Conservation (phyloP, 2,329 filamentous ascomycete genomes). For the Rhytidhysteron rufulum region DNA sequence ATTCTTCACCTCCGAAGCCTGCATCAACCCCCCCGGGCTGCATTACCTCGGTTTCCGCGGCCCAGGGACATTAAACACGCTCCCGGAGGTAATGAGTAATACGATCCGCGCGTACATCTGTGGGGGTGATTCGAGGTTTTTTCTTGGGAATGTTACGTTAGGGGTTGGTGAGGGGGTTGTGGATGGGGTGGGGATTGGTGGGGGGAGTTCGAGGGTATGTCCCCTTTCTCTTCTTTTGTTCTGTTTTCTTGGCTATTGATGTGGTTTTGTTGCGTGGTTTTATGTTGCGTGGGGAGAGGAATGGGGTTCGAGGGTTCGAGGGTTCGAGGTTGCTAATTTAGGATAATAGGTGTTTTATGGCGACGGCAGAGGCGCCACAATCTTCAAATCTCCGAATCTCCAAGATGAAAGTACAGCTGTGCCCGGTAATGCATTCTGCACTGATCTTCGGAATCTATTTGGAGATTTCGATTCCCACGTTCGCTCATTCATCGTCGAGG, state of each 20-base stretch:
- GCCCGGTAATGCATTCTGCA: slow-evolving; percentile 11
- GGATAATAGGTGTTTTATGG: not conserved
- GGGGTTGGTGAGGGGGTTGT: not conserved
- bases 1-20: not conserved
- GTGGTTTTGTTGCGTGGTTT: too few species aligned
- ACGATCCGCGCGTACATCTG: slow-evolving; percentile 1
- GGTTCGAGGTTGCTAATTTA: not conserved
- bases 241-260: not conserved
- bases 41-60: not conserved
- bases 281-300: too few species aligned
- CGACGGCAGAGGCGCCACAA: slow-evolving; percentile 10
- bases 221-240: not conserved
- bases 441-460: slow-evolving; percentile 16
- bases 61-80: not conserved
- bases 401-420: slow-evolving; percentile 6
- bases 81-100: not conserved
- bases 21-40: not conserved
- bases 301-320: not conserved
- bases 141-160: not conserved
- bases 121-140: not conserved
- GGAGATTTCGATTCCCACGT: slow-evolving; percentile 14
- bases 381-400: slow-evolving; percentile 10
- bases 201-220: not conserved
- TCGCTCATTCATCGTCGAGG: slow-evolving; percentile 12
- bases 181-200: not conserved